phyloP scores from a whole-genome alignment of 306 rosid species.

The Trichosanthes cucumerina region DNA sequence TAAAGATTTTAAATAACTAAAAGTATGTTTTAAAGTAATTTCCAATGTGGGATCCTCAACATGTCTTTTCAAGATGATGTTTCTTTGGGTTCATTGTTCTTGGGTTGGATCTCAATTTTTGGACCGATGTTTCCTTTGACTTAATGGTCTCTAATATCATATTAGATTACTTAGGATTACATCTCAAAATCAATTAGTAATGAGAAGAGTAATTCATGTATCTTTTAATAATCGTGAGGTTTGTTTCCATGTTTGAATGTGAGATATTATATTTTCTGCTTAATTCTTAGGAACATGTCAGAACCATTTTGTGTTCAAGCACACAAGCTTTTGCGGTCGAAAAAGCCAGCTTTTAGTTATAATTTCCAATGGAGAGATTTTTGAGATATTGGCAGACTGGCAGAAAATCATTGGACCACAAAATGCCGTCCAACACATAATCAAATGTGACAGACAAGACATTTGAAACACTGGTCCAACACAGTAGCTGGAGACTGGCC shows the following conservation, averaged over 20 bases:
- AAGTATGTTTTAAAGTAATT: too few relatives aligned
- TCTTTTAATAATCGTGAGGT: too few relatives aligned
- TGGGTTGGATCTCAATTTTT: too few relatives aligned
- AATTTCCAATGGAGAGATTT: not conserved
- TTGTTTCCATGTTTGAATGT: not conserved
- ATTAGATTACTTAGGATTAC: too few relatives aligned
- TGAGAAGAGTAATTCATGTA: too few relatives aligned
- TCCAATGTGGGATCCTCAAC: too few relatives aligned
- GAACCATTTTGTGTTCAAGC: constrained; percentile 12
- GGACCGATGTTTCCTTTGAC: too few relatives aligned
- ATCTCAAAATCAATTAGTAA: too few relatives aligned
- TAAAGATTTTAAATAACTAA: too few relatives aligned
- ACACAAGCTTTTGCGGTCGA: not conserved
- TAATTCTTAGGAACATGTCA: not conserved
- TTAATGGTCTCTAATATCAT: too few relatives aligned
- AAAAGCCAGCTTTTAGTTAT: not conserved
- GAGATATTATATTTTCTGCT: not conserved
- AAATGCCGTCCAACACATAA: constrained; percentile 11
- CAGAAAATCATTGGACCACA: constrained; percentile 26
- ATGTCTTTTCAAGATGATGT: too few relatives aligned
- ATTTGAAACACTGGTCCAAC: constrained; percentile 34
- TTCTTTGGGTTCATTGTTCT: too few relatives aligned
- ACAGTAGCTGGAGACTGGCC: constrained; percentile 22
- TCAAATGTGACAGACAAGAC: constrained; percentile 15
- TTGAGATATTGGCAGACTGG: constrained; percentile 18